phyloP scores from a whole-genome alignment of 768 basidiomycete genomes.

The Hydnomerulius pinastri region DNA sequence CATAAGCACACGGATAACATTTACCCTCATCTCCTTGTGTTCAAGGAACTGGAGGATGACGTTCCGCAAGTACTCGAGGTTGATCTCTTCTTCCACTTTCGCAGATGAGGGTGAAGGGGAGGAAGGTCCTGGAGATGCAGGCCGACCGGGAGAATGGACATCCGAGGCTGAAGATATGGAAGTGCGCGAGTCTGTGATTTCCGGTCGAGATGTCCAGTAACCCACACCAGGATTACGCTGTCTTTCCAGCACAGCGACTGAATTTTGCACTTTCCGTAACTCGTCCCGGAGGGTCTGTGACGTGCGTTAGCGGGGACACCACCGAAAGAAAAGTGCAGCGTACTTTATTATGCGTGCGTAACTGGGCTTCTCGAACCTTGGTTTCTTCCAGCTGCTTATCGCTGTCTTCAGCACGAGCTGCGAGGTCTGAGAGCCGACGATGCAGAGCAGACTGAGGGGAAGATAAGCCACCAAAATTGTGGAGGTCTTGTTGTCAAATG shows the following conservation, averaged over 20 bases:
- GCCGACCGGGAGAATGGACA: slow-evolving; percentile 35
- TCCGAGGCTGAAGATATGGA: slow-evolving; percentile 47
- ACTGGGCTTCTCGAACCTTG: slow-evolving; percentile 66
- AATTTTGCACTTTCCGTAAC: slow-evolving; percentile 92
- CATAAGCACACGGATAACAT: slow-evolving; percentile 28
- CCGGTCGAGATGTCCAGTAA: slow-evolving; percentile 71
- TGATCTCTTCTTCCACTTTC: slow-evolving; percentile 86
- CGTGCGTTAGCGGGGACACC: slow-evolving; percentile 7
- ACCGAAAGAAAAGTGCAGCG: slow-evolving; percentile 8
- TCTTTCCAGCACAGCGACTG: slow-evolving; percentile 83
- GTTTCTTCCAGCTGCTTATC: slow-evolving; percentile 75
- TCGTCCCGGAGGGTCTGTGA: slow-evolving; percentile 87
- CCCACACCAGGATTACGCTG: slow-evolving; percentile 94
- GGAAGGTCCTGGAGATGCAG: slow-evolving; percentile 37
- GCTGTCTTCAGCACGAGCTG: slow-evolving; percentile 49
- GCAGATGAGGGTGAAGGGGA: slow-evolving; percentile 22
- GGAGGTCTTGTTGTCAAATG: neutral
- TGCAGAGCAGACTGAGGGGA: slow-evolving; percentile 44
- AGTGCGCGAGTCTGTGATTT: slow-evolving; percentile 34
- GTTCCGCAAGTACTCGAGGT: slow-evolving; percentile 93
- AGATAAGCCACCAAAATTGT: neutral
- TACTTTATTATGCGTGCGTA: slow-evolving; percentile 81
- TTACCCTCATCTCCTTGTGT: slow-evolving; percentile 96
- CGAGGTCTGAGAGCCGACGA: slow-evolving; percentile 50
- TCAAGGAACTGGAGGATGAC: slow-evolving; percentile 97